Conservation (phyloP, 1,284 basidiomycete species). For the Melampsora abietis-canadensis region DNA sequence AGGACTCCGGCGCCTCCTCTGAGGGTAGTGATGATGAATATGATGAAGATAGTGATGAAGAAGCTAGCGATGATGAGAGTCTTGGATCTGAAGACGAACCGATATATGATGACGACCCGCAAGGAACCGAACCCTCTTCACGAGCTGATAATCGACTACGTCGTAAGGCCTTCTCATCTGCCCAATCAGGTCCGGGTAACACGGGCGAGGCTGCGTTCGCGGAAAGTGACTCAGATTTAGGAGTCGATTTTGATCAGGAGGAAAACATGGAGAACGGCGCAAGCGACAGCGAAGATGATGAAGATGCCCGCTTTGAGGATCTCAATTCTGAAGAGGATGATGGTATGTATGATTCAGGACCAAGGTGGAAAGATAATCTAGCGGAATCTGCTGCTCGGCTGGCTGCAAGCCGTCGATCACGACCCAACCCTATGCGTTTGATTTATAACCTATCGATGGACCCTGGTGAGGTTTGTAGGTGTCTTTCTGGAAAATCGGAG, state of each 20-base stretch:
- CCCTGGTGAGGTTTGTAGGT: constrained; percentile 68
- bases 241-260: constrained; percentile 42
- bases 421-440: constrained; percentile 76
- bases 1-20: constrained; percentile 20
- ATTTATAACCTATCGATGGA: constrained; percentile 71
- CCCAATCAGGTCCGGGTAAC: constrained; percentile 28
- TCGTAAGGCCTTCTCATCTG: constrained; percentile 1
- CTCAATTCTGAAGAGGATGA: constrained; percentile 47
- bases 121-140: constrained; percentile 40
- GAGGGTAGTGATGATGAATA: constrained; percentile 44
- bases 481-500: constrained; percentile 50
- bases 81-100: constrained; percentile 48
- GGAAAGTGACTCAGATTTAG: constrained; percentile 53
- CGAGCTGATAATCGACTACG: constrained; percentile 29
- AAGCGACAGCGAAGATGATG: constrained; percentile 50
- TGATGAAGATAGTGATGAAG: constrained; percentile 48
- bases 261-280: constrained; percentile 11
- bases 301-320: constrained; percentile 42
- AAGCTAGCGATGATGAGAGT: constrained; percentile 49
- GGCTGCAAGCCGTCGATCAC: constrained; percentile 53
- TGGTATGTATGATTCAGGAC: constrained; percentile 51
- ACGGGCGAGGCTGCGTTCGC: constrained; percentile 50
- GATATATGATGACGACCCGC: constrained; percentile 21
- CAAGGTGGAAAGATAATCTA: constrained; percentile 76
- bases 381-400: constrained; percentile 59